These are phyloP conservation scores for Xylona heveae DNA, from an alignment of 495 filamentous ascomycete genomes.

Conservation along the genomic window DNA sequence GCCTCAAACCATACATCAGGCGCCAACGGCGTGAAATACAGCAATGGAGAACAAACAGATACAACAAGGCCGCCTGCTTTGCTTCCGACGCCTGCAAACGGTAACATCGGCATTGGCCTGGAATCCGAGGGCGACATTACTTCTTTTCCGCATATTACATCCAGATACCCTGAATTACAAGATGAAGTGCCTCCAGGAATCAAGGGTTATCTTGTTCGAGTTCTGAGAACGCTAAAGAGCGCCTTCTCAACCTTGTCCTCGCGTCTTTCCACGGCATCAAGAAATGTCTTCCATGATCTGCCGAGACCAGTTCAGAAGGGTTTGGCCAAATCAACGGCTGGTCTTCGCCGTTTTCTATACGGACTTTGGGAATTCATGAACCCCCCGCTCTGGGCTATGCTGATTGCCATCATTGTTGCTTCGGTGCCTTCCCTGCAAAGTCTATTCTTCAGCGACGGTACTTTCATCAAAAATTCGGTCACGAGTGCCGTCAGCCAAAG, in stretches of 20 bases:
- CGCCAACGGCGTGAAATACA: slow-evolving; percentile 1
- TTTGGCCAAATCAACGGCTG: background rate
- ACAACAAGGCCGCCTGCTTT: slow-evolving; percentile 6
- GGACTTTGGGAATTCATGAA: slow-evolving; percentile 92
- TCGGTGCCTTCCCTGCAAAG: slow-evolving; percentile 68
- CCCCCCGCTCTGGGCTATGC: slow-evolving; percentile 93
- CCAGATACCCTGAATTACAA: too few species aligned
- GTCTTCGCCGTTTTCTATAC: slow-evolving; percentile 24
- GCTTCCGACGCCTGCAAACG: slow-evolving; percentile 12
- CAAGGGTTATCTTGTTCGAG: too few species aligned
- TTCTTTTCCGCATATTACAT: too few species aligned
- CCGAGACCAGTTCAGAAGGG: slow-evolving; percentile 4
- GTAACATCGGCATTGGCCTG: too few species aligned
- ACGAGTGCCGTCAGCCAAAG: slow-evolving; percentile 70
- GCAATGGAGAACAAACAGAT: slow-evolving; percentile 6
- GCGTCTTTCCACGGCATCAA: slow-evolving; percentile 4
- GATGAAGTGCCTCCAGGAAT: too few species aligned
- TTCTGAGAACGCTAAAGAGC: too few species aligned
- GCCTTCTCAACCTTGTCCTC: background rate
- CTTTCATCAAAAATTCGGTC: slow-evolving; percentile 82
- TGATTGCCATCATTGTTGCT: slow-evolving; percentile 68
- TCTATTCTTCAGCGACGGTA: slow-evolving; percentile 73
- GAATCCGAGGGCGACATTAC: too few species aligned
- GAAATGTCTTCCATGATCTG: slow-evolving; percentile 1
- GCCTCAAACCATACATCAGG: slow-evolving; percentile 10